Percentiles rank a stretch among this genome's conserved stretches.
Evolutionary conservation across 139 green algal species (phyloP).

Genomic region (Auxenochlorella pyrenoidosa): DNA sequence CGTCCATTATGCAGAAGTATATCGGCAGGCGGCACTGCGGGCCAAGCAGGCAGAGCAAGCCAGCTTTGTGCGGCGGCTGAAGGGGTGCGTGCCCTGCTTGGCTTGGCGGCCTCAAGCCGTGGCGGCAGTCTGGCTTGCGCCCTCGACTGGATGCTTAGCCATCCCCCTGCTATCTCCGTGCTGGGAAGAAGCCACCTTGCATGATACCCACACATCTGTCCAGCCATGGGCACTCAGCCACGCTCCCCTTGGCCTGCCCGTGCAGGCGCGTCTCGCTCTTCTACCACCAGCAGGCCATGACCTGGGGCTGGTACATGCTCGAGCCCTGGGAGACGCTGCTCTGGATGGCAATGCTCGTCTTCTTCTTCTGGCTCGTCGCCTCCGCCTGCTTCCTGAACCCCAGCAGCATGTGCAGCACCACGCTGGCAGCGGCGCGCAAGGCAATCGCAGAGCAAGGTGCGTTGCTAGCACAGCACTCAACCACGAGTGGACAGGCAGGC

Average conservation of each 20-base stretch:
- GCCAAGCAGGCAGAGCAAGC: slow-evolving; percentile 27
- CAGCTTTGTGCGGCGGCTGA: slow-evolving; percentile 22
- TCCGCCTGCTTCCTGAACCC: slow-evolving; percentile 31
- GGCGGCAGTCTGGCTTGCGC: neutral
- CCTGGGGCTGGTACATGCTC: slow-evolving; percentile 41
- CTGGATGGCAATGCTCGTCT: slow-evolving; percentile 15
- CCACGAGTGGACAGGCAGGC: too few species aligned
- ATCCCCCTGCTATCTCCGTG: neutral
- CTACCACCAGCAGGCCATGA: slow-evolving; percentile 40
- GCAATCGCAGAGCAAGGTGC: neutral
- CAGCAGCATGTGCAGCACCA: neutral
- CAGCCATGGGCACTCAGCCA: too few species aligned
- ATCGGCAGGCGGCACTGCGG: neutral
- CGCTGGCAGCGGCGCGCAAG: slow-evolving; percentile 9
- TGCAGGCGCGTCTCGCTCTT: slow-evolving; percentile 20
- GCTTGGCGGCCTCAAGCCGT: neutral
- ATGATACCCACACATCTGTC: too few species aligned
- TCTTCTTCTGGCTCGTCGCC: slow-evolving; percentile 5
- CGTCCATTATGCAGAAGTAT: slow-evolving; percentile 16
- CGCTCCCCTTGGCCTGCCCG: too few species aligned
- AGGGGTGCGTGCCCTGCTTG: neutral
- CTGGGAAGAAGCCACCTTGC: too few species aligned
- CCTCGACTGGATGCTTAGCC: neutral
- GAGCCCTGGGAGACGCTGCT: slow-evolving; percentile 44
- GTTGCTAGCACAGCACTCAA: too few species aligned